Base-by-base conservation (phyloP, 495 filamentous ascomycete genomes). In the Penicillium coffeae region DNA sequence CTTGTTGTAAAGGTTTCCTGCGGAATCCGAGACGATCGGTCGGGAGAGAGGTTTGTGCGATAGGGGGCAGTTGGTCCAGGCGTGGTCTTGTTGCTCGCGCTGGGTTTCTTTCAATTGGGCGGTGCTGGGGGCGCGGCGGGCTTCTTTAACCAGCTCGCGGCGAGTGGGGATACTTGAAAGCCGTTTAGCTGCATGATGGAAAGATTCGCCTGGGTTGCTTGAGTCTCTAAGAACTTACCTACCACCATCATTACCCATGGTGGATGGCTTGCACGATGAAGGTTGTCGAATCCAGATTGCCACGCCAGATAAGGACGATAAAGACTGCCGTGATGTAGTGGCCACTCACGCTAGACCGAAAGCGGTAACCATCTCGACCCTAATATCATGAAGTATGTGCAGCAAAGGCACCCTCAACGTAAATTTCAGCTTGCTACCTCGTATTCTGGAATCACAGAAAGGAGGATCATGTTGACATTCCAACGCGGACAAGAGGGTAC, bases 221-320 rank as follows among this genome's bases (percentile, higher is more conserved):
- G n/a, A 8, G 38, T 13, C 1, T 3, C n/a, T 8, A 10, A 32
- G 13, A 35, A 46, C 78, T 57, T 55, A 79, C 80, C 80, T 85
- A 48, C 87, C 92, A 56, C 93, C 92, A 62, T 97, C 92, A 67
- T 96, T 96, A 71, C 92, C 93, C 92, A 96, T 96, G n/a, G 54
- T 68, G 42, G 10, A 38, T 34, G 42, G 20, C 10, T 10, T 30
- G 25, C 5, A 30, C n/a, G 25, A 30, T 30, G 25, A 5, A 30
- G 25, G 38, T 40, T 44, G 44, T 21, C 38, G 21, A 38, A 40
- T 25, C 18, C 5, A 4, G 25, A 30, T 30, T 10, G 25, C 25
- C 25, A 30, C 25, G 10, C 25, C 25, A 30, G 25, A 30, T 30
- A 30, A 30, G 25, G 25, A 30, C 25, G 5, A 5, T 30, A 30